These are phyloP conservation scores for Diplocarpon rosae DNA, from an alignment of 2,329 filamentous ascomycete species.

Conservation along the genomic window DNA sequence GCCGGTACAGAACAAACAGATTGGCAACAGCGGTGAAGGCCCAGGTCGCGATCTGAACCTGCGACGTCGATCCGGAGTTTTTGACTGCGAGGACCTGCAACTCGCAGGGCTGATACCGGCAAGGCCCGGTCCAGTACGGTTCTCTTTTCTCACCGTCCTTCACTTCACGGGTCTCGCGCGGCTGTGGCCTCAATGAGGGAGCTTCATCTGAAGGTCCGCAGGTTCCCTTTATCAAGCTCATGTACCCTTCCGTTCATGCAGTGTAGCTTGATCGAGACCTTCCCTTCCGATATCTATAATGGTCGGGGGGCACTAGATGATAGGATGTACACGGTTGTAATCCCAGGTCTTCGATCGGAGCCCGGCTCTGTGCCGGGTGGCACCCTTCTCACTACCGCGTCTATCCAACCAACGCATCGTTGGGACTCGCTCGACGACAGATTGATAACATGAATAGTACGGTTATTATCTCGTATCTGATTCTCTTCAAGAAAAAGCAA, in stretches of 20 bases:
- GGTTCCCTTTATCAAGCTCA: slow-evolving; percentile 16
- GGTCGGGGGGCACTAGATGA: slow-evolving; percentile 16
- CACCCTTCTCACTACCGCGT: neutral
- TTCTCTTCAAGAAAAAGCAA: slow-evolving; percentile 5
- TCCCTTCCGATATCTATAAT: slow-evolving; percentile 10
- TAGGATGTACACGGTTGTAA: neutral
- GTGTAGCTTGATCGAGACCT: slow-evolving; percentile 20
- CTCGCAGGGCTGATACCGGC: slow-evolving; percentile 22
- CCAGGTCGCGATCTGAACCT: neutral
- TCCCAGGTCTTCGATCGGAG: slow-evolving; percentile 3
- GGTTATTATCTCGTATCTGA: neutral
- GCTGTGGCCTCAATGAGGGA: slow-evolving; percentile 18
- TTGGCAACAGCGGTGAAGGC: slow-evolving; percentile 17
- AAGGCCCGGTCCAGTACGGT: neutral
- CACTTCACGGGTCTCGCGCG: slow-evolving; percentile 14
- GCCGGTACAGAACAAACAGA: slow-evolving; percentile 6
- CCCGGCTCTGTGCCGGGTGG: neutral
- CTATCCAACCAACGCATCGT: too few relatives aligned
- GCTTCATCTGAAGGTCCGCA: slow-evolving; percentile 12
- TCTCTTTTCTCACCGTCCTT: slow-evolving; percentile 4
- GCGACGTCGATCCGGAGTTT: slow-evolving; percentile 6
- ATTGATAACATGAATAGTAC: neutral
- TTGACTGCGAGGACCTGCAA: slow-evolving; percentile 13
- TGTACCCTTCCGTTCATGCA: slow-evolving; percentile 25
- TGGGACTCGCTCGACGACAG: neutral